phyloP scores from a whole-genome alignment of 129 eudicot species.

The Arctium lappa region DNA sequence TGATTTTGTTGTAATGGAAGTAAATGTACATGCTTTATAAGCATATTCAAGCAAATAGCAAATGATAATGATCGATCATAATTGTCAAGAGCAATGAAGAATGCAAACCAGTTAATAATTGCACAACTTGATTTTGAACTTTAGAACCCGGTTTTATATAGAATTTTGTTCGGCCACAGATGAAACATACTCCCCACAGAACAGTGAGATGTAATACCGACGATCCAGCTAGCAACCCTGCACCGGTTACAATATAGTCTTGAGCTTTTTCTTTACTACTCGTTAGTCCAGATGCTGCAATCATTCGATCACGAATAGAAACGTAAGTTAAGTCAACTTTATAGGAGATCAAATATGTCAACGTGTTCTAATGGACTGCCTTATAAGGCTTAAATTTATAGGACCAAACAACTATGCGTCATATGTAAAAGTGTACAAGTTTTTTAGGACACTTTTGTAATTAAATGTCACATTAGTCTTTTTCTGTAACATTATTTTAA shows the following conservation, averaged over 20 bases:
- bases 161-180: conserved; percentile 31
- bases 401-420: background rate
- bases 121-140: conserved; percentile 1
- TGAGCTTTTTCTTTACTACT: conserved; percentile 43
- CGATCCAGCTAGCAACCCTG: conserved; percentile 69
- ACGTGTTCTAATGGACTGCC: background rate
- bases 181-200: conserved; percentile 62
- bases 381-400: background rate
- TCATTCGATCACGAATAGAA: background rate
- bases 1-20: too few species aligned
- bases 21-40: too few species aligned
- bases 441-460: background rate
- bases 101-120: conserved; percentile 25
- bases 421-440: background rate
- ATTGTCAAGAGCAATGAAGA: background rate
- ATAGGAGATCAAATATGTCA: background rate
- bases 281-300: conserved; percentile 58
- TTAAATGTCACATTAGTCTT: background rate
- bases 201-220: conserved; percentile 56
- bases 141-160: background rate
- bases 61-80: background rate
- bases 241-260: conserved; percentile 58
- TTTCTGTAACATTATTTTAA: background rate
- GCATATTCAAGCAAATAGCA: background rate
- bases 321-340: background rate